A percentile compares a stretch with the other conserved stretches of the same genome.
Conservation (phyloP, 1,284 basidiomycete genomes). For the Tausonia pullulans region DNA sequence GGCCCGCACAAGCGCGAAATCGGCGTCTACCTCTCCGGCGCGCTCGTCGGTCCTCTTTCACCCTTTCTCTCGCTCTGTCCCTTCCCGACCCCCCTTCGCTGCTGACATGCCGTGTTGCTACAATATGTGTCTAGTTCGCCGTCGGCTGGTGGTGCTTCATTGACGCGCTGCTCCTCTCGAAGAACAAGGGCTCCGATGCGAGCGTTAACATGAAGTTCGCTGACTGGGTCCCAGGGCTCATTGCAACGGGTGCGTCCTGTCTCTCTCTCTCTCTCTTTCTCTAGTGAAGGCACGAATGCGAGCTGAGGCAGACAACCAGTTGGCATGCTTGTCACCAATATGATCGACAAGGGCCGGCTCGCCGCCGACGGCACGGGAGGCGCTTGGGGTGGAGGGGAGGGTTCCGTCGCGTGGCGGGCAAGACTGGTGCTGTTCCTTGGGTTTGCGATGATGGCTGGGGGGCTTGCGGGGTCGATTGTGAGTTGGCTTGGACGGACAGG, state of each 20-base stretch:
- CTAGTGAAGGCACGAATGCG: neutral
- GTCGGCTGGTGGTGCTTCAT: constrained; percentile 68
- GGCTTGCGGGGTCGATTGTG: constrained; percentile 55
- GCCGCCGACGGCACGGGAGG: constrained; percentile 61
- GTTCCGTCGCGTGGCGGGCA: constrained; percentile 78
- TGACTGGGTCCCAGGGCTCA: constrained; percentile 92
- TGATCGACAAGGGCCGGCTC: constrained; percentile 90
- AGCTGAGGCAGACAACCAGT: constrained; percentile 32
- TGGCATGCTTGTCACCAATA: constrained; percentile 83
- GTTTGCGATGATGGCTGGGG: constrained; percentile 93
- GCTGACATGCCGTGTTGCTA: neutral
- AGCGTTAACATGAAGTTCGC: constrained; percentile 63
- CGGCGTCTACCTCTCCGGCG: constrained; percentile 85
- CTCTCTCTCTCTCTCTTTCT: neutral
- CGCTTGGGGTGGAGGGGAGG: constrained; percentile 41
- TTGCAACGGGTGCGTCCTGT: constrained; percentile 50
- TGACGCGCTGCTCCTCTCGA: constrained; percentile 81
- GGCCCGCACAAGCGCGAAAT: constrained; percentile 48
- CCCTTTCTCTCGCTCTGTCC: neutral
- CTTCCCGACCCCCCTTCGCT: neutral
- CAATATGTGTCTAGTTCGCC: constrained; percentile 4
- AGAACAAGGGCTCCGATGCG: constrained; percentile 30
- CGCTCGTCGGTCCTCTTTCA: constrained; percentile 51
- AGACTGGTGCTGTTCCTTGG: constrained; percentile 85
- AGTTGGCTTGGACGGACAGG: neutral